Evolutionary conservation across 2,329 filamentous ascomycete genomes (phyloP).

Genomic region (Colletotrichum destructivum): DNA sequence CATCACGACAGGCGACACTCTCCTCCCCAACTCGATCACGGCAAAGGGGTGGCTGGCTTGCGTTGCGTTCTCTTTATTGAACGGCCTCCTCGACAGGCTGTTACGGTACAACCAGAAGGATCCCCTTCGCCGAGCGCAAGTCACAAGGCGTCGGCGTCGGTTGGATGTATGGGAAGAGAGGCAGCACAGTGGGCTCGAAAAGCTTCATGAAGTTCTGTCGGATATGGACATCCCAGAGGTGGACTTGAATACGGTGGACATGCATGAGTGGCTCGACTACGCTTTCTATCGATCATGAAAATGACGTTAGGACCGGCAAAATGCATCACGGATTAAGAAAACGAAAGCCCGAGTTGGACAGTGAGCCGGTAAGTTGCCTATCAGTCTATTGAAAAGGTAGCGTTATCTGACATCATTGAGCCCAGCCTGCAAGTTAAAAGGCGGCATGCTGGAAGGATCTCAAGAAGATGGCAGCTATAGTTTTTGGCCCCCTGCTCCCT

Average conservation of each 20-base stretch:
- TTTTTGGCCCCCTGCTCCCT: too few species aligned
- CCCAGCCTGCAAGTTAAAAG: too few species aligned
- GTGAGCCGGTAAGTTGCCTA: background rate
- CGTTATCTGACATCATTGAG: background rate
- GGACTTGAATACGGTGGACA: conserved; percentile 34
- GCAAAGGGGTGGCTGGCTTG: conserved; percentile 33
- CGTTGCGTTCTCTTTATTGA: conserved; percentile 18
- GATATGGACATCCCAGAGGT: conserved; percentile 32
- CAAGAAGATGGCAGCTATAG: too few species aligned
- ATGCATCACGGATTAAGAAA: background rate
- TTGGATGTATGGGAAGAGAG: conserved; percentile 33
- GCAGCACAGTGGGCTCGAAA: conserved; percentile 33
- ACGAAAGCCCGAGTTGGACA: conserved; percentile 41
- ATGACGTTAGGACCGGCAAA: too few species aligned
- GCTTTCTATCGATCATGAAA: conserved; percentile 29
- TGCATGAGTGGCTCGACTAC: conserved; percentile 40
- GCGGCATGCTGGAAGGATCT: background rate
- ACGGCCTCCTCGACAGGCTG: conserved; percentile 22
- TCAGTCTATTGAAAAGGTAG: too few species aligned
- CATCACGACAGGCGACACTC: background rate
- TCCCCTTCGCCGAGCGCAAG: background rate
- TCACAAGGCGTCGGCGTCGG: conserved; percentile 20
- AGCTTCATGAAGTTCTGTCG: conserved; percentile 29
- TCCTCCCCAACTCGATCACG: conserved; percentile 18
- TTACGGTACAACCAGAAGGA: conserved; percentile 18